phyloP scores from a whole-genome alignment of 345 rosid genomes.

The Syzygium jambos region DNA sequence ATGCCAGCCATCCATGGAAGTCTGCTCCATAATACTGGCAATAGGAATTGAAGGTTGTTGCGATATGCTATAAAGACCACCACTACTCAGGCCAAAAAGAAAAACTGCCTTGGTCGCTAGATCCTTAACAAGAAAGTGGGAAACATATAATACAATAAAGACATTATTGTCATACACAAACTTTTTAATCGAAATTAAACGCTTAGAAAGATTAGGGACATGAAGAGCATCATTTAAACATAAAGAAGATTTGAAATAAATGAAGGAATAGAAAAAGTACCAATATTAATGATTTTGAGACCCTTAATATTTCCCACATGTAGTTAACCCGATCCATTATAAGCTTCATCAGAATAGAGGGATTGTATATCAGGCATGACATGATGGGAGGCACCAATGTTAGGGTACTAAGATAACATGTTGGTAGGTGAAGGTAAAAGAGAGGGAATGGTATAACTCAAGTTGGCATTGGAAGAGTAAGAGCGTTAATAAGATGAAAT shows the following conservation, averaged over 20 bases:
- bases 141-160: background rate
- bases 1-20: background rate
- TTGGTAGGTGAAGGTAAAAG: background rate
- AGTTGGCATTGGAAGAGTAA: background rate
- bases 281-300: background rate
- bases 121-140: background rate
- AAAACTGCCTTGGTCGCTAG: background rate
- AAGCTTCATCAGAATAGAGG: background rate
- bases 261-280: background rate
- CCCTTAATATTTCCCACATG: background rate
- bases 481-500: background rate
- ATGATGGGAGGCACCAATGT: background rate
- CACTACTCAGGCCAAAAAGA: too few species aligned
- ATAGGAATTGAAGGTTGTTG: background rate
- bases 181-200: too few species aligned
- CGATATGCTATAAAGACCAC: background rate
- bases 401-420: background rate
- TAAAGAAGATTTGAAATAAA: background rate
- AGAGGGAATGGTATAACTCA: background rate
- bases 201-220: background rate
- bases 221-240: background rate
- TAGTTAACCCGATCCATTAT: background rate
- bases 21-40: background rate
- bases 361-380: background rate
- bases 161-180: background rate